A percentile compares a stretch with the other conserved stretches of the same genome.
These are phyloP conservation scores for Cordyceps farinosa DNA, from an alignment of 2,329 filamentous ascomycete genomes.

Conservation along the genomic window DNA sequence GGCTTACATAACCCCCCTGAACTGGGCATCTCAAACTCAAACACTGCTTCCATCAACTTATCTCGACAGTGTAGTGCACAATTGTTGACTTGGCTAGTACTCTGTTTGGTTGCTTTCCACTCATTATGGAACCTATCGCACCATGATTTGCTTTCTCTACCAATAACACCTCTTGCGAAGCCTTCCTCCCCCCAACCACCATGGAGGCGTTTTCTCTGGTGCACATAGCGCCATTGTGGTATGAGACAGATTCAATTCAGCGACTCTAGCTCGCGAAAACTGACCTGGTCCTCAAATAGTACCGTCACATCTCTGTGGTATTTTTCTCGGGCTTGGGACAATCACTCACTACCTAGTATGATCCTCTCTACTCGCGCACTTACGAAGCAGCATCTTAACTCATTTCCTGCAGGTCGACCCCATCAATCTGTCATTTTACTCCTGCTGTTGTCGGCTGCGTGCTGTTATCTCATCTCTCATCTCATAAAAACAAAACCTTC, in stretches of 20 bases:
- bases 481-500: neutral
- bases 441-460: neutral
- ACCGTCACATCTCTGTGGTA: conserved; percentile 37
- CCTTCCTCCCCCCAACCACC: neutral
- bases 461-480: neutral
- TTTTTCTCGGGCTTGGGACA: conserved; percentile 43
- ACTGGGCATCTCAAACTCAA: conserved; percentile 5
- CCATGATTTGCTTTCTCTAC: neutral
- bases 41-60: neutral
- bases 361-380: neutral
- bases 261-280: neutral
- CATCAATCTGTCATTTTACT: conserved; percentile 36
- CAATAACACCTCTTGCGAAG: neutral
- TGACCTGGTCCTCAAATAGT: neutral
- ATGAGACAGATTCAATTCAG: neutral
- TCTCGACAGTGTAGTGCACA: neutral
- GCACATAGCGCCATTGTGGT: conserved; percentile 12
- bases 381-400: conserved; percentile 16
- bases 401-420: conserved; percentile 40
- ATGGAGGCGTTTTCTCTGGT: conserved; percentile 8
- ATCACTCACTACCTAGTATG: conserved; percentile 48
- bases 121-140: neutral
- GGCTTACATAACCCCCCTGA: conserved; percentile 17
- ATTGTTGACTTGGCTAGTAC: neutral
- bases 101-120: neutral